phyloP scores from a whole-genome alignment of 495 filamentous ascomycete genomes.

The Aspergillus biplanus region DNA sequence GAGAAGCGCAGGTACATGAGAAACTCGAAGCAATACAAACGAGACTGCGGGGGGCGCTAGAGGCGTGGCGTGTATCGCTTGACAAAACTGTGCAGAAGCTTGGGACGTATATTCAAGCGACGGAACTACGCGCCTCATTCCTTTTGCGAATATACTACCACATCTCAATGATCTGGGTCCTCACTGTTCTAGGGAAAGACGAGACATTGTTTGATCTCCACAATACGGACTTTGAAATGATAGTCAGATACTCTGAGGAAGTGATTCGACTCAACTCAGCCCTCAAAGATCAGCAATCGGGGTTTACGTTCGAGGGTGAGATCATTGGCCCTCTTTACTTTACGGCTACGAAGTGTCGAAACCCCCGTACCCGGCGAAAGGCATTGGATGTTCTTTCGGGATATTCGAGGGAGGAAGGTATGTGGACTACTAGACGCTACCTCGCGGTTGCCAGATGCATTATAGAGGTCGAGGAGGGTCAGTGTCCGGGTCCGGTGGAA shows the following conservation, averaged over 20 bases:
- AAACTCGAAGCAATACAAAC: conserved; percentile 5
- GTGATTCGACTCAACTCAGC: conserved; percentile 1
- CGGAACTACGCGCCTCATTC: conserved; percentile 14
- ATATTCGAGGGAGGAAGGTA: conserved; percentile 16
- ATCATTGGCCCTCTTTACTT: conserved; percentile 22
- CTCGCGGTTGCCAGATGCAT: conserved; percentile 8
- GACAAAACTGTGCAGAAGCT: conserved; percentile 15
- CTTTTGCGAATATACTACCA: conserved; percentile 15
- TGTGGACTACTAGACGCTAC: conserved; percentile 18
- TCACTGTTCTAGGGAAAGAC: conserved; percentile 1
- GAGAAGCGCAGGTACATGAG: neutral
- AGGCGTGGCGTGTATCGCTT: conserved; percentile 6
- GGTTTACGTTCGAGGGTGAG: conserved; percentile 22
- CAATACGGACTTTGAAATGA: conserved; percentile 10
- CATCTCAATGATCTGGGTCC: conserved; percentile 10
- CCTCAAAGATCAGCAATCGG: neutral
- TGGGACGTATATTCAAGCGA: neutral
- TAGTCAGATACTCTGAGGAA: conserved; percentile 15
- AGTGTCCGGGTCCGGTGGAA: neutral
- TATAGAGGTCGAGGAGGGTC: conserved; percentile 20
- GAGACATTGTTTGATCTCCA: conserved; percentile 11
- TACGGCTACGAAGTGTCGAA: conserved; percentile 10
- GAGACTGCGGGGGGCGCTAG: neutral
- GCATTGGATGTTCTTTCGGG: conserved; percentile 13
- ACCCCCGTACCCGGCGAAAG: conserved; percentile 17